Evolutionary conservation across 176 grass and related monocot genomes (phyloP).

Genomic region (Aechmea fasciata): DNA sequence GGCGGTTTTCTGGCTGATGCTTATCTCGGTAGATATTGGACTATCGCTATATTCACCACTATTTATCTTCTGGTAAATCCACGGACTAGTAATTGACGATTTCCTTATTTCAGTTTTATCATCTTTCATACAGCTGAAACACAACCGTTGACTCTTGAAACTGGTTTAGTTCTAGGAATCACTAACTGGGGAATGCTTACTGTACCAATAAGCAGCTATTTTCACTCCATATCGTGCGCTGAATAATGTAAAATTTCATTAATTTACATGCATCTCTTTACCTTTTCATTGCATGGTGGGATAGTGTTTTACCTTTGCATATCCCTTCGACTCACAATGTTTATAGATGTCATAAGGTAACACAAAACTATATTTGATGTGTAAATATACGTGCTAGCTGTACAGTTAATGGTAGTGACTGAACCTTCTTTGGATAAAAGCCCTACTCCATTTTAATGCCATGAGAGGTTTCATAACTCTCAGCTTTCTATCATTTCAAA

Average conservation of each 20-base stretch:
- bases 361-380: too few species aligned
- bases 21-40: conserved; percentile 94
- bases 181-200: not conserved
- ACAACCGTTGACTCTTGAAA: not conserved
- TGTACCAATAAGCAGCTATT: not conserved
- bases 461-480: too few species aligned
- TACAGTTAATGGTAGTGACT: too few species aligned
- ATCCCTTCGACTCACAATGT: too few species aligned
- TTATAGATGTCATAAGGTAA: too few species aligned
- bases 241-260: not conserved
- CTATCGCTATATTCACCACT: conserved; percentile 73
- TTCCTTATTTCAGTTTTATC: not conserved
- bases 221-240: not conserved
- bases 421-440: too few species aligned
- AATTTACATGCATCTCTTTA: not conserved
- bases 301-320: too few species aligned
- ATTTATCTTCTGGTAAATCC: conserved; percentile 54
- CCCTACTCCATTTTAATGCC: too few species aligned
- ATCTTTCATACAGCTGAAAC: not conserved
- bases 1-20: conserved; percentile 94
- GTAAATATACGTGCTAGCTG: too few species aligned
- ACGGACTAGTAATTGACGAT: not conserved
- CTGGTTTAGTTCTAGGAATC: not conserved
- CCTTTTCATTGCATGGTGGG: not conserved
- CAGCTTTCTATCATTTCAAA: not conserved